These are phyloP conservation scores for Stagonosporopsis vannaccii DNA, from an alignment of 2,329 filamentous ascomycete species.

Conservation along the genomic window DNA sequence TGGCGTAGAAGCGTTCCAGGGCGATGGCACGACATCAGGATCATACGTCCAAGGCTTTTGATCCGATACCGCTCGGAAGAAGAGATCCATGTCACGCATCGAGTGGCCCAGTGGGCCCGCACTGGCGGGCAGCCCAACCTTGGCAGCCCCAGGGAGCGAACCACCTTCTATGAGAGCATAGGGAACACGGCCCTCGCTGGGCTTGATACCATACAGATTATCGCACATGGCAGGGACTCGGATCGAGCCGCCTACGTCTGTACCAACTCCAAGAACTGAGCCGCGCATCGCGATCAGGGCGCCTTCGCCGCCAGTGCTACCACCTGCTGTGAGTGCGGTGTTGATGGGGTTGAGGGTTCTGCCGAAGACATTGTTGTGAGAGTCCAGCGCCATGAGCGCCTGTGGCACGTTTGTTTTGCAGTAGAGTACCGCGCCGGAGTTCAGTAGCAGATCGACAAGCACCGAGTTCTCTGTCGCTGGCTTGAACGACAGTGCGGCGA, in stretches of 20 bases:
- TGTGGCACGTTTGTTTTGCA: conserved; percentile 64
- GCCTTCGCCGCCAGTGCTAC: conserved; percentile 62
- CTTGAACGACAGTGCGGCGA: conserved; percentile 54
- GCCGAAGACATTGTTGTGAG: conserved; percentile 60
- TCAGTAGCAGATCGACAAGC: conserved; percentile 54
- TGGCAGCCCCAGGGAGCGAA: conserved; percentile 55
- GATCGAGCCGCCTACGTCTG: conserved; percentile 63
- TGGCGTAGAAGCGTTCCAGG: conserved; percentile 44
- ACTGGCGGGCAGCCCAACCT: conserved; percentile 53
- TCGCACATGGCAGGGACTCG: conserved; percentile 61
- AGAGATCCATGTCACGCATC: conserved; percentile 60
- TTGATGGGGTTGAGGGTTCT: conserved; percentile 59
- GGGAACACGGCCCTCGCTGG: conserved; percentile 57
- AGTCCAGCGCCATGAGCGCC: conserved; percentile 61
- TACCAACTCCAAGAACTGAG: conserved; percentile 60
- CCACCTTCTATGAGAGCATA: conserved; percentile 62
- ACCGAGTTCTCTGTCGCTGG: conserved; percentile 49
- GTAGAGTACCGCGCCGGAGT: conserved; percentile 58
- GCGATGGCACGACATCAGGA: conserved; percentile 51
- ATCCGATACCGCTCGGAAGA: conserved; percentile 62
- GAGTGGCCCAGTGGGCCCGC: conserved; percentile 57
- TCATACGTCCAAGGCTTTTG: conserved; percentile 61
- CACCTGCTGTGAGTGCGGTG: conserved; percentile 58
- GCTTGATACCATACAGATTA: conserved; percentile 58
- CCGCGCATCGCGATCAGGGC: conserved; percentile 59